Evolutionary conservation across 768 basidiomycete genomes (phyloP), one percentile per base, ranked within the genome.

Genomic region (Agaricus sinodeliciosus): DNA sequence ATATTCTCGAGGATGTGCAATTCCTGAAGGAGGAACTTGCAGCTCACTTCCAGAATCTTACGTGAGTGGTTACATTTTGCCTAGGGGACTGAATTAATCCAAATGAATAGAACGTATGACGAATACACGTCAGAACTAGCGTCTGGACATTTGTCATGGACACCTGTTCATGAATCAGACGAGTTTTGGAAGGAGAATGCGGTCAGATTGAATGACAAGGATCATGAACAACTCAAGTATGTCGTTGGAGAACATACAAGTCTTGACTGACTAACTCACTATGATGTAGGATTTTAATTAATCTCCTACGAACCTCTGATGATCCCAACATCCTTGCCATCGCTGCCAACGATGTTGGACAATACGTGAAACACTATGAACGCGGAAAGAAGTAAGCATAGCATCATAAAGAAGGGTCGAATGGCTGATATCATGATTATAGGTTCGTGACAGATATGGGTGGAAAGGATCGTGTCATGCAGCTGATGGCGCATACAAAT

Each of bases 181-280:
- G 84, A 92, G 34, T 99, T 99, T 72, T 99, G 96, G 96, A 90
- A 88, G 63, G 93, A 94, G 72, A 97, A 98, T 63, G 94, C 89
- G 4, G 70, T 74, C 6, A 91, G 82, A 63, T 69, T 98, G 40
- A 90, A 93, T 58, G 94, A 97, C 56, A 82, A 80, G 49, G 87
- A 92, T 62, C 78, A 85, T 58, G 82, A 86, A 61, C 87, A 90
- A 55, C 76, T 98, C 54, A 94, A 87, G 95, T 94, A 55, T 44
- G 72, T 58, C 49, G 56, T 27, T 13, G 40, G 13, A 19, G n/a
- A 26, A 31, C 7, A 31, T 8, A 31, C 7, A 31, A 31, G 48
- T 55, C 43, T 43, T 22, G 40, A 11, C 31, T 26, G 27, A 39
- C 18, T 55, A 48, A 55, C 22, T 16, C 5, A 22, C 36, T 8